These are phyloP conservation scores for Niebla homalea DNA, from an alignment of 495 filamentous ascomycete species.

Conservation along the genomic window DNA sequence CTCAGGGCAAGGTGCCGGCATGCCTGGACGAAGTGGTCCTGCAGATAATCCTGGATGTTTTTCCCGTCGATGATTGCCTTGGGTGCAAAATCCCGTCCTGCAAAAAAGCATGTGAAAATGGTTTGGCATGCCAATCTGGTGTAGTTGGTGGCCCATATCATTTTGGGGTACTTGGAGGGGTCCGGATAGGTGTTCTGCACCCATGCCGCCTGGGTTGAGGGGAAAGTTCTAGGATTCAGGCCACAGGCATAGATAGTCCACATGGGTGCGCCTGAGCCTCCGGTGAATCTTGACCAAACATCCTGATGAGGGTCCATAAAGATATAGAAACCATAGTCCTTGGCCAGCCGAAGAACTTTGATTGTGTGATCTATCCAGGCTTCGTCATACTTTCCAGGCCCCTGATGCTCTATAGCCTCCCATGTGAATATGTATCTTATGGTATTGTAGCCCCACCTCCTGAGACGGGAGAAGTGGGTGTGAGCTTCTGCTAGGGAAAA, in stretches of 20 bases:
- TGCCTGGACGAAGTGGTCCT: slow-evolving; percentile 72
- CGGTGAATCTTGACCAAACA: slow-evolving; percentile 91
- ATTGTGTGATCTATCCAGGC: slow-evolving; percentile 89
- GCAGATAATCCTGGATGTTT: slow-evolving; percentile 94
- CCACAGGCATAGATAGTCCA: slow-evolving; percentile 96
- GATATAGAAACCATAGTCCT: slow-evolving; percentile 81
- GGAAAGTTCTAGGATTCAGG: slow-evolving; percentile 71
- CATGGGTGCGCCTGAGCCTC: slow-evolving; percentile 90
- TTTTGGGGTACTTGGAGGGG: slow-evolving; percentile 81
- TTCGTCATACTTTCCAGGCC: slow-evolving; percentile 89
- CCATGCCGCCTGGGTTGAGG: slow-evolving; percentile 76
- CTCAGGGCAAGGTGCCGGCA: slow-evolving; percentile 65
- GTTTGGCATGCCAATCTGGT: slow-evolving; percentile 73
- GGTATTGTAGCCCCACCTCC: slow-evolving; percentile 84
- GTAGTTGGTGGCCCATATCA: slow-evolving; percentile 99
- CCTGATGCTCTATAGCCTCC: slow-evolving; percentile 94
- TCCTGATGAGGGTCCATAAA: slow-evolving; percentile 99
- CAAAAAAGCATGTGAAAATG: slow-evolving; percentile 93
- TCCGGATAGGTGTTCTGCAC: slow-evolving; percentile 93
- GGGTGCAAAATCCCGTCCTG: slow-evolving; percentile 82
- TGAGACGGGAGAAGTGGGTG: slow-evolving; percentile 73
- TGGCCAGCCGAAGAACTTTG: slow-evolving; percentile 66
- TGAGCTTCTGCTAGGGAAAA: slow-evolving; percentile 75
- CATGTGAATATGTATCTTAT: slow-evolving; percentile 96
- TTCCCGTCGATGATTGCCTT: slow-evolving; percentile 88